Base-by-base conservation (phyloP, 345 rosid species). In the Corchorus capsularis region DNA sequence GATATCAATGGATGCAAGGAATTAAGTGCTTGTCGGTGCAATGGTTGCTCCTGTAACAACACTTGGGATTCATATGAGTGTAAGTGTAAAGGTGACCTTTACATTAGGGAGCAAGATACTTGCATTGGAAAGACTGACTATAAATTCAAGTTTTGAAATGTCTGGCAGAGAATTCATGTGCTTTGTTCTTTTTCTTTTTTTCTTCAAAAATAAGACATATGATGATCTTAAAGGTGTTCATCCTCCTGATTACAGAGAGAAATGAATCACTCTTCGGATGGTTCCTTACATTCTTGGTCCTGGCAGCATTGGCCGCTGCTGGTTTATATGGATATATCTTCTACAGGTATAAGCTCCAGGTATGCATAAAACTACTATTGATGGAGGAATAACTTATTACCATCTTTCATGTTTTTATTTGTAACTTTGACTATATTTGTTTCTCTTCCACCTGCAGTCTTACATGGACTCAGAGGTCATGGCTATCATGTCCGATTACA, bases 401-500 rank as follows among this genome's bases (percentile, higher is more conserved):
- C 76, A n/a, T 39, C 43, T 12, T 49, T 20, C 61, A 70, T 70
- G 61, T 53, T 35, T 9, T 39, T 32, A 12, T 52, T 43, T 74
- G 27, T 5, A 19, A 72, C 34, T 8, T 67, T 3, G 64, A 27
- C 6, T 4, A 47, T 50, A 43, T 2, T 54, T 14, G 8, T 22
- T n/a, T 32, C 34, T 71, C 57, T 69, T 54, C 32, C 47, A n/a
- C 9, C 3, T 69, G 73, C 87, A 95, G 99, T 90, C 99, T 65
- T 95, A 93, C 86, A 95, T 95, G 99, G 98, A 95, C 78, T 84
- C 99, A 0, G 99, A 95, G 91, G 93, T 95, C 77, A 90, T 93
- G 99, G 85, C 94, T 39, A 95, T 95, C 71, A 93, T 95, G 99
- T 93, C 97, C 49, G 97, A 93, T 70, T 95, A 95, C 85, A 95